These are phyloP conservation scores for Tylopilus sp. DNA, from an alignment of 768 basidiomycete species.

Conservation along the genomic window DNA sequence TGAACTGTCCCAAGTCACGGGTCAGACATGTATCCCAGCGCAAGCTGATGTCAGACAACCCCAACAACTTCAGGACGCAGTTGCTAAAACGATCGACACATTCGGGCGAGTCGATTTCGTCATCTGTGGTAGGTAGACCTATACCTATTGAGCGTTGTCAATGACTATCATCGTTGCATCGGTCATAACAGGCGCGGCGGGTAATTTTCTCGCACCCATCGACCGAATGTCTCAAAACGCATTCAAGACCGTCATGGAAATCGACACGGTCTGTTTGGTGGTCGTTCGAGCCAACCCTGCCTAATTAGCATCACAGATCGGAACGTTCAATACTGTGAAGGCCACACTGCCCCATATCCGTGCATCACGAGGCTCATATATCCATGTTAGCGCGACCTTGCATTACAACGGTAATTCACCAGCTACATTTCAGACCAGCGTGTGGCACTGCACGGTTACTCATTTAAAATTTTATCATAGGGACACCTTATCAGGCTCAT, in stretches of 20 bases:
- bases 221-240: slow-evolving; percentile 82
- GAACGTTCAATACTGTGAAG: slow-evolving; percentile 93
- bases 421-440: not conserved
- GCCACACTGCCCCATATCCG: slow-evolving; percentile 79
- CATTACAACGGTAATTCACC: slow-evolving; percentile 66
- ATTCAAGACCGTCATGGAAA: slow-evolving; percentile 90
- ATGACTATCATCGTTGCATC: no score
- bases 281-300: not conserved
- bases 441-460: not conserved
- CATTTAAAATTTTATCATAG: slow-evolving; percentile 40
- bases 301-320: slow-evolving; percentile 49
- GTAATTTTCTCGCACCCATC: slow-evolving; percentile 92
- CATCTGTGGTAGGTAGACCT: slow-evolving; percentile 66
- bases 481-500: slow-evolving; percentile 83
- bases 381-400: slow-evolving; percentile 86
- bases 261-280: slow-evolving; percentile 68
- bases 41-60: slow-evolving; percentile 85
- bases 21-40: slow-evolving; percentile 63
- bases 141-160: not conserved
- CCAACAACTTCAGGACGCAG: slow-evolving; percentile 69
- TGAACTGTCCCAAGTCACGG: slow-evolving; percentile 68
- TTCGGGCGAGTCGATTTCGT: slow-evolving; percentile 94
- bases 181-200: slow-evolving; percentile 78
- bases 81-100: slow-evolving; percentile 63
- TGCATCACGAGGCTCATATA: slow-evolving; percentile 71